Base-by-base conservation (phyloP, 108 stramenopile species). In the Poteriospumella lacustris region DNA sequence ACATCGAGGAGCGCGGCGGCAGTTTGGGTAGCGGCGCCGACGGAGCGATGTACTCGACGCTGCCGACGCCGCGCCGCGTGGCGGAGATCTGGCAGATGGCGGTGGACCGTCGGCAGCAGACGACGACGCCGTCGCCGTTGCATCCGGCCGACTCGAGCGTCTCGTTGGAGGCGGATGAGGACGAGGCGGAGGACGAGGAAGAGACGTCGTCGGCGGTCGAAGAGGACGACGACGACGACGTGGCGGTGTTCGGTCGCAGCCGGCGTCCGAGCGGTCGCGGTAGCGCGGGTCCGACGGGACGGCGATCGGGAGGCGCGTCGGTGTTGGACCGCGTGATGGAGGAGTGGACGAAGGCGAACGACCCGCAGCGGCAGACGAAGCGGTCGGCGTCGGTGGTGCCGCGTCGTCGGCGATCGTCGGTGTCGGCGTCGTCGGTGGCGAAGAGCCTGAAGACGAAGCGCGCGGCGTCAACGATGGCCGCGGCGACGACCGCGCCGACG, bases 1-100 rank as follows among this genome's bases (percentile, higher is more conserved):
- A 95, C 82, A 85, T 95, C 44, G 88, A 92, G 84, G 91, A 93
- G 67, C 77, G 91, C 42, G 87, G 89, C 64, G 83, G 89, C 44
- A 91, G 91, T 56, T n/a, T n/a, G 84, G 91, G 92, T 60, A 79
- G 91, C 42, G 87, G 89, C 64, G 83, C 87, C 44, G 91, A 91
- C 56, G 91, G 91, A 12, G 36, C 60, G 41, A 89, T 93, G 52
- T 86, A 81, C 29, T 83, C 91, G 43, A 89, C 91, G 1, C 89
- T 92, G 2, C 92, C 59, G 88, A 90, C 79, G 82, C 89, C 78
- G 34, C 19, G 31, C 43, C 64, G 76, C 43, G 69, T 81, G 80
- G 83, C 83, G 29, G 78, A 84, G 56, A 81, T 85, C 56, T 85
- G 83, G 62, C 76, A 80, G 38, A 78, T 85, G 39, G 83, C 81